Percentiles rank a stretch among this genome's conserved stretches.
These are phyloP conservation scores for Paramecium octaurelia DNA, from an alignment of 73 alveolate genomes.

Conservation along the genomic window DNA sequence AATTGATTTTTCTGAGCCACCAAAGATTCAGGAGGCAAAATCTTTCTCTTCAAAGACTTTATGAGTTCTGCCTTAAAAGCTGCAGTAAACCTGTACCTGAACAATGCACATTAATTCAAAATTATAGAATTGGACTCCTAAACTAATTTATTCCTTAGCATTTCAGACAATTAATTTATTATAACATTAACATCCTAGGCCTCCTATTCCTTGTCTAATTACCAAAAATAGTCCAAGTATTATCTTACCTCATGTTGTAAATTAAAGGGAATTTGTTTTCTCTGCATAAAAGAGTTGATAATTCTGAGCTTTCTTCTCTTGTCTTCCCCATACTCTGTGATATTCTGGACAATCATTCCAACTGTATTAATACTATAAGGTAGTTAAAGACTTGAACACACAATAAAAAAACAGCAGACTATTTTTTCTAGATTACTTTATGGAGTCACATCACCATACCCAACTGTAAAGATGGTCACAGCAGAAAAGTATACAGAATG, in stretches of 20 bases:
- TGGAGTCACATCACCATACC: slow-evolving; percentile 75
- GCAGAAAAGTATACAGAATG: slow-evolving; percentile 70
- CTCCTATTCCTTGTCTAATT: not conserved
- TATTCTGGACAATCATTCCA: slow-evolving; percentile 56
- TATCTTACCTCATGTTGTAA: slow-evolving; percentile 56
- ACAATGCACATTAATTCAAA: not conserved
- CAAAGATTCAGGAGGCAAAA: not conserved
- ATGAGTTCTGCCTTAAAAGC: not conserved
- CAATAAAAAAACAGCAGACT: slow-evolving; percentile 63
- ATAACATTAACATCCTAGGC: not conserved
- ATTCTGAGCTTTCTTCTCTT: slow-evolving; percentile 62
- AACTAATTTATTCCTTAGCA: not conserved
- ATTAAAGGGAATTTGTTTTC: slow-evolving; percentile 58
- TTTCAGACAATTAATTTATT: not conserved
- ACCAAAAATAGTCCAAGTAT: slow-evolving; percentile 69
- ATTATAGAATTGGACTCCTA: not conserved
- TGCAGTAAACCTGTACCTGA: not conserved
- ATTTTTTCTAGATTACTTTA: slow-evolving; percentile 55
- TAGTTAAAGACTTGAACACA: slow-evolving; percentile 72
- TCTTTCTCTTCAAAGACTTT: not conserved
- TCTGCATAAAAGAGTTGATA: slow-evolving; percentile 58
- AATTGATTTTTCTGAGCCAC: not conserved
- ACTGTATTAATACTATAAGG: slow-evolving; percentile 77
- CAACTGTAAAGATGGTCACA: slow-evolving; percentile 74
- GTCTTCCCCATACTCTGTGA: slow-evolving; percentile 53